Evolutionary conservation across 345 rosid species (phyloP), one percentile per base, ranked within the genome.

Genomic region (Gossypium longicalyx): DNA sequence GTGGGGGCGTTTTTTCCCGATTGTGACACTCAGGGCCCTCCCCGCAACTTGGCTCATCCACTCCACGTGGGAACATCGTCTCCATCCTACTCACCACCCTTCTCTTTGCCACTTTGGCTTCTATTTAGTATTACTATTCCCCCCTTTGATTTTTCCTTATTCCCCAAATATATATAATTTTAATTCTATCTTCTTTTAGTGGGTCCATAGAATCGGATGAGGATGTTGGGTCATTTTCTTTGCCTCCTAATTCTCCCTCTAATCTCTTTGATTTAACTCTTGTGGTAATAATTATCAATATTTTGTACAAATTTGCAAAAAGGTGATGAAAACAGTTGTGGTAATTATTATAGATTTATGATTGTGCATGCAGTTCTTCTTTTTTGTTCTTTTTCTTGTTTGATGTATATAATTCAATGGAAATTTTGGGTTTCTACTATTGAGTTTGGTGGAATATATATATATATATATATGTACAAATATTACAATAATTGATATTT

Each of bases 51-150:
- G 83, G 76, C 75, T 54, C 75, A 61, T 68, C 81, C 65, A 2
- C 76, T 85, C 84, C 88, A 83, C 87, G 85, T 80, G 88, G 82
- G 80, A 72, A 12, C 69, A 44, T 22, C 76, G 43, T 2, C 57
- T 19, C n/a, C 25, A 27, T 83, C 84, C 87, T 66, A 82, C n/a
- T 84, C 85, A 82, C 75, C 88, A 41, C 16, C 22, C 45, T 5
- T 59, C 20, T n/a, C 65, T 27, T 9, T 68, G 77, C 76, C 87
- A 72, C 79, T 78, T 69, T 65, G 64, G 9, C 71, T n/a, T 13
- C 58, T 1, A 34, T 29, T 64, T 38, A 7, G n/a, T 34, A 8
- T 34, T 34, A 34, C 41, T 34, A 34, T 34, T 5, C 41, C 7
- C 41, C 41, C 41, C 7, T 38, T 38, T 63, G 41, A 17, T 63